Evolutionary conservation across 352 stramenopile genomes (phyloP).

Genomic region (Phytophthora melonis): DNA sequence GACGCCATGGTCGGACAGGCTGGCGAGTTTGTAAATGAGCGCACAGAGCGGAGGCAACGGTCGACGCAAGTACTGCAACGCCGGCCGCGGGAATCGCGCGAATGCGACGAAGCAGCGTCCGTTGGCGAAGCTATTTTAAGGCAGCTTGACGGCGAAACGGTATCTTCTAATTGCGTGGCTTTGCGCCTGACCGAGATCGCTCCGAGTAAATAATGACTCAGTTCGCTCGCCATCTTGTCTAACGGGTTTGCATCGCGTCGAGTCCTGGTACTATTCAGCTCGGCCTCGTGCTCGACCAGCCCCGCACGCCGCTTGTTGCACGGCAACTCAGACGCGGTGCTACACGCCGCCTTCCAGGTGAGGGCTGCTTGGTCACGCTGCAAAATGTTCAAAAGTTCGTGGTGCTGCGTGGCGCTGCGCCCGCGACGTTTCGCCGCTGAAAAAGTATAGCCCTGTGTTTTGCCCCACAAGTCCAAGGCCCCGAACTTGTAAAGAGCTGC

Average conservation of each 20-base stretch:
- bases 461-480: not conserved
- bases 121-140: slow-evolving; percentile 12
- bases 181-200: not conserved
- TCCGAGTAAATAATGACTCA: not conserved
- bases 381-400: slow-evolving; percentile 22
- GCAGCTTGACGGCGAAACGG: not conserved
- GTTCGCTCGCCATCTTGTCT: not conserved
- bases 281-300: not conserved
- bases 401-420: slow-evolving; percentile 9
- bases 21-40: slow-evolving; percentile 26
- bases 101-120: slow-evolving; percentile 27
- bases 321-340: not conserved
- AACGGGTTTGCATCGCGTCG: not conserved
- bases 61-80: slow-evolving; percentile 5
- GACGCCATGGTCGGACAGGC: slow-evolving; percentile 14
- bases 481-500: not conserved
- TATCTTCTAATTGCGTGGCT: slow-evolving; percentile 2
- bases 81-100: not conserved
- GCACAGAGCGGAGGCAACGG: not conserved
- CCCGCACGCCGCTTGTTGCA: not conserved
- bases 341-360: not conserved
- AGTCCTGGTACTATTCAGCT: not conserved
- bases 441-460: slow-evolving; percentile 11
- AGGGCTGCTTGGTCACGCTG: not conserved
- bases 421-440: slow-evolving; percentile 8